Conservation (phyloP, 75 land plant species). For the Gnetum montanum region DNA sequence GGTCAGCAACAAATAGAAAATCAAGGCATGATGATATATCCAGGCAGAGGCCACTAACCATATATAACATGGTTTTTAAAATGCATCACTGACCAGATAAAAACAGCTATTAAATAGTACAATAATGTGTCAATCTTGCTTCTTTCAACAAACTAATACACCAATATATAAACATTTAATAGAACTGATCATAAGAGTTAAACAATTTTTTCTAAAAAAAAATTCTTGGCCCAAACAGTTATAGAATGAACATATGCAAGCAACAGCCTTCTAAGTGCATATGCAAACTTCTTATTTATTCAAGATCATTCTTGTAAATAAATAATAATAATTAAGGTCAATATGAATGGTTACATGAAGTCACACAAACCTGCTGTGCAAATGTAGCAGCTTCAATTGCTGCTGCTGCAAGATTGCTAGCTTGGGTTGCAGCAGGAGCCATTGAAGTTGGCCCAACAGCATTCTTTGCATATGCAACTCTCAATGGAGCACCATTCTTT, state of each 20-base stretch:
- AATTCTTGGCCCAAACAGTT: not conserved
- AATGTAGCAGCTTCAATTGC: slow-evolving; percentile 43
- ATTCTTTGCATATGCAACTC: slow-evolving; percentile 45
- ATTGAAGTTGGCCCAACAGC: slow-evolving; percentile 20
- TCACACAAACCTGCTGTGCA: slow-evolving; percentile 33
- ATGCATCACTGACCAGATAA: not conserved
- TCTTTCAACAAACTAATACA: not conserved
- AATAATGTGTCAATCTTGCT: not conserved
- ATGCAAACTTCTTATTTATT: not conserved
- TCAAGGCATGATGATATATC: not conserved
- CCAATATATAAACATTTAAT: not conserved
- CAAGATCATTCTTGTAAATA: not conserved
- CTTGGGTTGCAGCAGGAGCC: slow-evolving; percentile 12
- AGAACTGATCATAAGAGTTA: not conserved
- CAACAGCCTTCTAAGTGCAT: not conserved
- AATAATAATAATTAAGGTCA: not conserved
- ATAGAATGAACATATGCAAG: not conserved
- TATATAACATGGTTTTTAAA: not conserved
- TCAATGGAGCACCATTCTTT: slow-evolving; percentile 36
- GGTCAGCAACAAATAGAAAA: not conserved
- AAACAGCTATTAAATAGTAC: too few relatives aligned
- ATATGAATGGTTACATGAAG: not conserved
- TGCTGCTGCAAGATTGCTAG: slow-evolving; percentile 34
- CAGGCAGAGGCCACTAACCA: not conserved
- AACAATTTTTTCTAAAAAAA: not conserved